A percentile compares a stretch with the other conserved stretches of the same genome.
Conservation (phyloP, 2,329 filamentous ascomycete genomes). For the Ciborinia camelliae region DNA sequence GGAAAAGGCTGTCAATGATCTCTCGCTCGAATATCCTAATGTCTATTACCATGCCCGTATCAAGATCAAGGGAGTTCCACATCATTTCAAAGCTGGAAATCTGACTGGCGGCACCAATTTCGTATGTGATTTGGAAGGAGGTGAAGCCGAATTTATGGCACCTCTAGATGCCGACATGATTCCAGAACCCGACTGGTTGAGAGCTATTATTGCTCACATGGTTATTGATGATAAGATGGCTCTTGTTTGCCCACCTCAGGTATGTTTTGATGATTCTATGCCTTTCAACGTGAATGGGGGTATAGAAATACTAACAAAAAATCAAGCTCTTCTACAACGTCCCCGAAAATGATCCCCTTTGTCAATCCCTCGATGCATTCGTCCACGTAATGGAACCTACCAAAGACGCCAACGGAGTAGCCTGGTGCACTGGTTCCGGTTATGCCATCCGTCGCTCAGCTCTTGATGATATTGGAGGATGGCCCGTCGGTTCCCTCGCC, state of each 20-base stretch:
- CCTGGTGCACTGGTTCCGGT: slow-evolving; percentile 64
- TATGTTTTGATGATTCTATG: too few species aligned
- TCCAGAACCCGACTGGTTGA: slow-evolving; percentile 57
- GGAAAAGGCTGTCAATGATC: slow-evolving; percentile 39
- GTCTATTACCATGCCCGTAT: slow-evolving; percentile 48
- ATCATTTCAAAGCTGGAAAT: slow-evolving; percentile 64
- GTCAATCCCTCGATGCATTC: slow-evolving; percentile 54
- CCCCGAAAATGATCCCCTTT: slow-evolving; percentile 55
- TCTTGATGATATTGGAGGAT: slow-evolving; percentile 59
- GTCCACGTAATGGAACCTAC: slow-evolving; percentile 50
- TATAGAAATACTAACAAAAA: slow-evolving; percentile 12
- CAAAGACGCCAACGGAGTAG: slow-evolving; percentile 48
- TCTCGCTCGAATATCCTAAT: slow-evolving; percentile 41
- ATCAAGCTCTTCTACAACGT: slow-evolving; percentile 57
- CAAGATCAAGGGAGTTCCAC: slow-evolving; percentile 36
- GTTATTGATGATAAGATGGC: slow-evolving; percentile 54
- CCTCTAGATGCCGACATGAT: slow-evolving; percentile 68
- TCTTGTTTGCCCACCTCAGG: slow-evolving; percentile 56
- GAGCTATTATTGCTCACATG: slow-evolving; percentile 57
- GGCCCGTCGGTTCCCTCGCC: slow-evolving; percentile 55
- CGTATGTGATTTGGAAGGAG: slow-evolving; percentile 48
- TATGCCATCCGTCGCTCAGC: slow-evolving; percentile 58
- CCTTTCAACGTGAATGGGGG: too few species aligned
- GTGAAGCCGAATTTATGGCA: slow-evolving; percentile 52
- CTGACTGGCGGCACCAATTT: slow-evolving; percentile 57